Conservation (phyloP, 2,329 filamentous ascomycete genomes). For the Clonostachys sp. region DNA sequence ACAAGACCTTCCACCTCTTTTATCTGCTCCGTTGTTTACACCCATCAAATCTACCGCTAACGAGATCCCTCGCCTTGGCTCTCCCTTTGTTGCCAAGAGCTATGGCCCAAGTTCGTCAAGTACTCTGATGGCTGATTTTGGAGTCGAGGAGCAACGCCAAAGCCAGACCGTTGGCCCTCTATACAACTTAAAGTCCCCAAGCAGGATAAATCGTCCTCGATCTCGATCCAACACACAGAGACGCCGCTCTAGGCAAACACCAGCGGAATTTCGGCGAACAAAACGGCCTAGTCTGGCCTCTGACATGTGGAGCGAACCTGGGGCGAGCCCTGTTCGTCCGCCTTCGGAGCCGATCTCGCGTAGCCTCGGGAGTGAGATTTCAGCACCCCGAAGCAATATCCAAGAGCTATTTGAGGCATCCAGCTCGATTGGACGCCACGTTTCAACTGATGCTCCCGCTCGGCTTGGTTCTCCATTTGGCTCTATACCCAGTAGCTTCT, state of each 20-base stretch:
- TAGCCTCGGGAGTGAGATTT: conserved; percentile 26
- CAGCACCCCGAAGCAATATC: conserved; percentile 35
- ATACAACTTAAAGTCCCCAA: conserved; percentile 47
- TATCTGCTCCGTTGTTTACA: conserved; percentile 1
- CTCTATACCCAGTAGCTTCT: conserved; percentile 46
- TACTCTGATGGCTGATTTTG: conserved; percentile 33
- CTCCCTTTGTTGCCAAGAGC: conserved; percentile 52
- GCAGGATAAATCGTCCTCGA: conserved; percentile 31
- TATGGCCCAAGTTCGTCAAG: conserved; percentile 59
- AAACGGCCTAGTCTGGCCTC: conserved; percentile 51
- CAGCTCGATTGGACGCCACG: conserved; percentile 1
- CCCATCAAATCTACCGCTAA: too few species aligned
- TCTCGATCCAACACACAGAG: conserved; percentile 52
- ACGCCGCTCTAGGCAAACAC: conserved; percentile 41
- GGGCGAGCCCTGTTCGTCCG: conserved; percentile 13
- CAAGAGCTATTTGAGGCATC: conserved; percentile 31
- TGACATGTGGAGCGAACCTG: conserved; percentile 48
- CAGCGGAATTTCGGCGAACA: conserved; percentile 38
- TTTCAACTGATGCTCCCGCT: conserved; percentile 30
- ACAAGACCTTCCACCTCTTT: background rate
- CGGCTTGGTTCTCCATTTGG: conserved; percentile 58
- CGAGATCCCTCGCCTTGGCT: conserved; percentile 34
- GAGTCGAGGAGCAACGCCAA: conserved; percentile 26
- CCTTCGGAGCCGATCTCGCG: conserved; percentile 25
- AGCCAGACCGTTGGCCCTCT: conserved; percentile 45